These are phyloP conservation scores for Xerophyta viscosa DNA, from an alignment of 106 monocot species.

Conservation along the genomic window DNA sequence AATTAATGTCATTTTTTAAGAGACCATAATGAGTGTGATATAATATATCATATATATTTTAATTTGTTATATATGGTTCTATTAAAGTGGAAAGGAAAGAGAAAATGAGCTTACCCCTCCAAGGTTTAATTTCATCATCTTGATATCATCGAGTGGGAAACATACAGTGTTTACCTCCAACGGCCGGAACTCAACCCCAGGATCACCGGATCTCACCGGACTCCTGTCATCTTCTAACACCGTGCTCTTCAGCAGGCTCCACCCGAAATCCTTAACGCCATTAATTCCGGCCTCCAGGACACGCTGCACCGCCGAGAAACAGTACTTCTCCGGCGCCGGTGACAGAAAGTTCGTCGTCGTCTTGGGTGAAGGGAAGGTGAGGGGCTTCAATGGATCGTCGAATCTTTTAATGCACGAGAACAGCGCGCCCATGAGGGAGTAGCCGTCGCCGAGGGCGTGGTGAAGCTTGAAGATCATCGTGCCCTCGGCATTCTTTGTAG, in stretches of 20 bases:
- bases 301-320: background rate
- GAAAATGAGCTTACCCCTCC: conserved; percentile 49
- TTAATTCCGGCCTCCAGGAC: conserved; percentile 18
- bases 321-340: too few species aligned
- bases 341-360: too few species aligned
- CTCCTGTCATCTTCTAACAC: conserved; percentile 36
- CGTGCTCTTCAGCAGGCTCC: conserved; percentile 56
- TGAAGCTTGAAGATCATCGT: conserved; percentile 67
- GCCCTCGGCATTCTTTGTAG: conserved; percentile 32
- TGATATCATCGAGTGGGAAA: conserved; percentile 41
- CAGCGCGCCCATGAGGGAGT: conserved; percentile 62
- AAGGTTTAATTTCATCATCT: conserved; percentile 34
- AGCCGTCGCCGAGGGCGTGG: conserved; percentile 71
- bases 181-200: conserved; percentile 44
- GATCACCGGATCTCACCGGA: conserved; percentile 38
- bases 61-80: too few species aligned
- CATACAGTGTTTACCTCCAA: conserved; percentile 20
- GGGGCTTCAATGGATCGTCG: conserved; percentile 55
- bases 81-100: background rate
- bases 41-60: too few species aligned
- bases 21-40: too few species aligned
- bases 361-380: conserved; percentile 50
- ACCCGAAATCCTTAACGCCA: conserved; percentile 38
- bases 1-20: background rate
- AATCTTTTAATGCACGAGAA: conserved; percentile 51